Evolutionary conservation across 768 basidiomycete genomes (phyloP), one percentile per base, ranked within the genome.

Genomic region (Rhizopogon vesiculosus): DNA sequence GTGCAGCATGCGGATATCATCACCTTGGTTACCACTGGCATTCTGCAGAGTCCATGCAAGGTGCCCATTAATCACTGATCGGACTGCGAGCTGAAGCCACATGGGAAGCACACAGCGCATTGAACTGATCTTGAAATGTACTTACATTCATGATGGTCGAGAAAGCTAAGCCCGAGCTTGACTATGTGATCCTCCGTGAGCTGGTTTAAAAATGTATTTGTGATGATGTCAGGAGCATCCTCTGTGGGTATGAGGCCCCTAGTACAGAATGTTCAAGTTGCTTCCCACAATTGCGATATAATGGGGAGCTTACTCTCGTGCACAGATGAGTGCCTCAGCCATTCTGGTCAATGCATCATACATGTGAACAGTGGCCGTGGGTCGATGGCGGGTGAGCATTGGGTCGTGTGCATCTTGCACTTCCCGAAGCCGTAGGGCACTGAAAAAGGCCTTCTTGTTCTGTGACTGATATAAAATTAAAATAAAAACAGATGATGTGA

Each of bases 191-290:
- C 63, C 5, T 66, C 61, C 1, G 66, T 64, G 7, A 71, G 55
- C 38, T 59, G 56, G n/a, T 59, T 48, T 2, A 72, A 62, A 44
- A 72, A 70, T 3, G 67, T 72, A 44, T 71, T 72, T n/a, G n/a
- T n/a, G n/a, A n/a, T n/a, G n/a, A n/a, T n/a, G n/a, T n/a, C n/a
- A n/a, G n/a, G n/a, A n/a, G n/a, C n/a, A n/a, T n/a, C n/a, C n/a
- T n/a, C n/a, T n/a, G n/a, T n/a, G n/a, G 0, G 62, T 16, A 64
- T 52, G 25, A 69, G 64, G 3, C 69, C 68, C 19, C 62, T 68
- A 22, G 12, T n/a, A 13, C 18, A 8, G 44, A 28, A 15, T 19
- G 2, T 22, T 10, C 18, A 13, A 12, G 18, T 13, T 3, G 18
- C 0, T 25, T 25, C 25, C 25, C 25, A 10, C 44, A 45, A 45